Base-by-base conservation (phyloP, 805 yeast genomes). In the Lipomyces chichibuensis region DNA sequence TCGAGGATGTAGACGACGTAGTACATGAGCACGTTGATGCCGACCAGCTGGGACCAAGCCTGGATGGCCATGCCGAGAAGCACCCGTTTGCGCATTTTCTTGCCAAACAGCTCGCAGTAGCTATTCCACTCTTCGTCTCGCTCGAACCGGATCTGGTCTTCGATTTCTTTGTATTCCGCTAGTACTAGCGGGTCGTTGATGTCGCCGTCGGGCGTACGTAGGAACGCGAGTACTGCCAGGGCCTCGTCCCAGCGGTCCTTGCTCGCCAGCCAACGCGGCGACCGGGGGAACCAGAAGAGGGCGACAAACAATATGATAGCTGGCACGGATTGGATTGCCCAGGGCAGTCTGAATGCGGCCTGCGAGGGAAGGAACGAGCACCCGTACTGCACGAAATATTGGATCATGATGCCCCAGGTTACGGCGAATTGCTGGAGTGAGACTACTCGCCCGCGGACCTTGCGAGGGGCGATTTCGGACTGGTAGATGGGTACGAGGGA, bases 311-410 rank as follows among this genome's bases (percentile, higher is more conserved):
- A 66, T 69, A 88, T 46, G 72, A 82, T 33, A 71, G 83, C 80
- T 75, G 92, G 81, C 74, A 87, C 65, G 74, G 83, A 76, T 79
- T 84, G 82, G 79, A 89, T 55, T 72, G 85, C 80, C 90, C 93
- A 81, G 66, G 87, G 89, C 29, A 85, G 75, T 73, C 93, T 82
- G 84, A 89, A 89, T 58, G 90, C 83, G 52, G 81, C n/a, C 80
- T 80, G 25, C 75, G 72, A 33, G 83, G 76, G 64, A 74, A 79
- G 5, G 81, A 80, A 75, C 82, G 85, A 65, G 77, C 81, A 65
- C 32, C 80, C 81, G 62, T 78, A 79, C 53, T 79, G 79, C 59
- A 79, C 75, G 71, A 77, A 77, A 51, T 74, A 76, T 51, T 77
- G 74, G 37, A 70, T 66, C 20, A 77, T 62, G 35, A 77, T 78